Evolutionary conservation across 2,329 filamentous ascomycete genomes (phyloP), one percentile per base, ranked within the genome.

Genomic region (Fonsecaea erecta): DNA sequence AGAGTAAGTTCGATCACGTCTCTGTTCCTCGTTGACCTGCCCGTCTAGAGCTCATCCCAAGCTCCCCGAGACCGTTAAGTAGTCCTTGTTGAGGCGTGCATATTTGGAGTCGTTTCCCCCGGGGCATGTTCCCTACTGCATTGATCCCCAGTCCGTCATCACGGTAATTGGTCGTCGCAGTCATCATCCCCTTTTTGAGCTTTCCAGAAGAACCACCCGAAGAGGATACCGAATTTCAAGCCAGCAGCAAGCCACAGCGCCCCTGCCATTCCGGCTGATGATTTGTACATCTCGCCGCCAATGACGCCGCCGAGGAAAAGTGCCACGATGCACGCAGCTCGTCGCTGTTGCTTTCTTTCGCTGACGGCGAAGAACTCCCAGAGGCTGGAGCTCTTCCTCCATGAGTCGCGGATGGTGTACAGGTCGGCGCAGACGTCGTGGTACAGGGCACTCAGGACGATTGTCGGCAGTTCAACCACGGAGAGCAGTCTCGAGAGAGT

Each of bases 361-460:
- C 66, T 59, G 6, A 54, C 60, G 24, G 59, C 58, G n/a, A 70
- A 40, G 37, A 71, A 79, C 63, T 35, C 78, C 74, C 43, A 77
- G 70, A 69, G 78, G 76, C 28, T 77, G 71, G 73, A 73, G 64
- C 80, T 81, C 48, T 74, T 68, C 16, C 70, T 73, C n/a, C 77
- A 75, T 57, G 72, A 73, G 2, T 68, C 71, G 0, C 68, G 68
- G 28, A 80, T 58, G 24, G 64, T 68, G 48, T 74, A 75, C 12
- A 77, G 75, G 63, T 82, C 80, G 4, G 77, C 77, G 1, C 77
- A 77, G 52, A 81, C 76, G 65, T 82, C 80, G 68, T 79, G 80
- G 65, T 80, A 81, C 14, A 81, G 73, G 51, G 78, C 80, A 11
- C 80, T 82, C 68, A 82, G 68, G 5, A 81, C 80, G 16, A 81